These are phyloP conservation scores for Ophiocordyceps camponoti-rufipedis DNA, from an alignment of 2,329 filamentous ascomycete genomes.

Conservation along the genomic window DNA sequence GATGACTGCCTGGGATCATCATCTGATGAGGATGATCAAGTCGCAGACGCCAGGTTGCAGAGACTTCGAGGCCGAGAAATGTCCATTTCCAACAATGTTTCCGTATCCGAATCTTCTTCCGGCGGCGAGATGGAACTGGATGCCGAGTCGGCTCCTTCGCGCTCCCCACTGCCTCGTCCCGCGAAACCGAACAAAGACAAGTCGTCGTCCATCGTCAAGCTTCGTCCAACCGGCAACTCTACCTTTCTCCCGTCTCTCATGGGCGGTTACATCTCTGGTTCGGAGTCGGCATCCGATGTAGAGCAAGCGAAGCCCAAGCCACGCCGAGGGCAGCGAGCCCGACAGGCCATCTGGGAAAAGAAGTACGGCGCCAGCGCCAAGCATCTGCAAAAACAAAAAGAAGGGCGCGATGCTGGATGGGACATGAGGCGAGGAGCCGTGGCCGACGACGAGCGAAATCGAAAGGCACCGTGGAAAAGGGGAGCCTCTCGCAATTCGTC, in stretches of 20 bases:
- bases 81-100: conserved; percentile 21
- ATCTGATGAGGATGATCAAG: conserved; percentile 22
- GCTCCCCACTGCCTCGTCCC: conserved; percentile 11
- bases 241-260: conserved; percentile 60
- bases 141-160: conserved; percentile 7
- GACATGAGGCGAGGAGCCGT: conserved; percentile 38
- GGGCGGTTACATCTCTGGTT: conserved; percentile 64
- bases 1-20: conserved; percentile 26
- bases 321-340: conserved; percentile 63
- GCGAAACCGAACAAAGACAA: conserved; percentile 6
- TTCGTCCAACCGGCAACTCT: conserved; percentile 18
- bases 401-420: conserved; percentile 32
- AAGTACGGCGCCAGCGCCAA: conserved; percentile 58
- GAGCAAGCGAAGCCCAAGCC: conserved; percentile 46
- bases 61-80: conserved; percentile 15
- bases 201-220: conserved; percentile 5
- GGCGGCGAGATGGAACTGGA: conserved; percentile 10
- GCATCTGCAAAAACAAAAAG: conserved; percentile 30
- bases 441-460: conserved; percentile 17
- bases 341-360: conserved; percentile 63
- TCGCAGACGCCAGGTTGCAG: conserved; percentile 8
- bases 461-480: conserved; percentile 33
- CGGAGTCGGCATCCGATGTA: conserved; percentile 49
- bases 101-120: conserved; percentile 16
- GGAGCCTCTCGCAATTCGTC: conserved; percentile 21